Base-by-base conservation (phyloP, 2,329 filamentous ascomycete species). In the Allantophomopsis cytisporea region DNA sequence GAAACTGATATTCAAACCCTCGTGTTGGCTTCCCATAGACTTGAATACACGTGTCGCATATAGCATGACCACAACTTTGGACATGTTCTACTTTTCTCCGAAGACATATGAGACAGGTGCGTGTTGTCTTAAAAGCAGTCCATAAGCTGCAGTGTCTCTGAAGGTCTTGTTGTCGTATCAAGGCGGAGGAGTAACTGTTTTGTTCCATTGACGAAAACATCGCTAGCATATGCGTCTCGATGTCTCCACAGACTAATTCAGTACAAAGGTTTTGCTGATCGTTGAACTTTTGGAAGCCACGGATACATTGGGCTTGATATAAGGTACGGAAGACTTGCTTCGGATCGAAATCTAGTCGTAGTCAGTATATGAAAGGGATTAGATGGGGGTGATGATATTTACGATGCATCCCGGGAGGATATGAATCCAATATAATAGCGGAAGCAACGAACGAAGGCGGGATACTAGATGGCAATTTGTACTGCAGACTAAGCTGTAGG, bases 1-100 rank as follows among this genome's bases (percentile, higher is more conserved):
- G 14, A 39, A 51, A 58, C 13, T 36, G 41, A 37, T 54, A 45
- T 33, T 51, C 51, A 37, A 45, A 17, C 10, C 43, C 45, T 31
- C 30, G 43, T 17, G 41, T 40, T 7, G 37, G 42, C 31, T 40
- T 36, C 12, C 55, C 50, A 43, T 54, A 56, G 14, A 49, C 52
- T 23, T 45, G 35, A 16, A 59, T 41, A 40, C 55, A 62, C 7
- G 43, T 42, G 40, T 62, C 47, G 42, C 52, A 62, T 11, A 62
- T 44, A 4, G 47, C 43, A 47, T 63, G 55, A 4, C 54, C 49
- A 43, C 52, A 63, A 15, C 43, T 45, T 6, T 62, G 44, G 7
- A 31, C 7, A 31, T 48, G 39, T 38, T 48, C 41, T 20, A 17
- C 34, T 35, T 43, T 47, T 31, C 44, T 42, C 21, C 41, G 21